Evolutionary conservation across 2,329 filamentous ascomycete genomes (phyloP).

Genomic region (Cercospora nicotianae): DNA sequence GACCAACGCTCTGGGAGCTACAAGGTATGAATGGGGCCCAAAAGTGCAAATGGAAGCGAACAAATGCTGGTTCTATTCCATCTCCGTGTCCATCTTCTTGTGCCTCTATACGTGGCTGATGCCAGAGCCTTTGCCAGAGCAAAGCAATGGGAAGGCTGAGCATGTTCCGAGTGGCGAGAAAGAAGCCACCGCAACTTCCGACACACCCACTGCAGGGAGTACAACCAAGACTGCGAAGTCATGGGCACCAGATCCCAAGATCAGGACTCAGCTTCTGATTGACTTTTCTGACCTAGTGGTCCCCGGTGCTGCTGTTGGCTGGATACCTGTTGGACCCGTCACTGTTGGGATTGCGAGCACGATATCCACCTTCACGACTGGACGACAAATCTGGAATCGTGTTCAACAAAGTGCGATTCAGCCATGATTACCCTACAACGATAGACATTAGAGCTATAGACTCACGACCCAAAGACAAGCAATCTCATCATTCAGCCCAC

Average conservation of each 20-base stretch:
- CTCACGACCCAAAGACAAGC: background rate
- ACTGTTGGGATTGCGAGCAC: constrained; percentile 61
- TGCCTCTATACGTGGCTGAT: constrained; percentile 39
- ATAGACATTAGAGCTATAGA: background rate
- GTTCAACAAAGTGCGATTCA: constrained; percentile 25
- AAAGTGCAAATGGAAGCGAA: constrained; percentile 60
- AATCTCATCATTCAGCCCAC: background rate
- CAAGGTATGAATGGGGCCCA: constrained; percentile 45
- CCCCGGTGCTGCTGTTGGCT: constrained; percentile 61
- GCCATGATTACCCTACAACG: background rate
- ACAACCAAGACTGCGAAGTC: background rate
- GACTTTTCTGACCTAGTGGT: constrained; percentile 64
- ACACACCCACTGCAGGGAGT: background rate
- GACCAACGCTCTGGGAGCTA: constrained; percentile 54
- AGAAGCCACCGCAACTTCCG: background rate
- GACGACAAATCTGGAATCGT: constrained; percentile 58
- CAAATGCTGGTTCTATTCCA: constrained; percentile 67
- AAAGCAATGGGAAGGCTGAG: background rate
- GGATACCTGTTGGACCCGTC: constrained; percentile 55
- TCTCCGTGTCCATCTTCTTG: constrained; percentile 53
- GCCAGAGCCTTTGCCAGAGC: background rate
- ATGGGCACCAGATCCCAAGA: background rate
- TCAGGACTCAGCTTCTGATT: constrained; percentile 51
- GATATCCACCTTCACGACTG: constrained; percentile 62
- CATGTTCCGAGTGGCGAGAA: background rate